Conservation (phyloP, 2,329 filamentous ascomycete species). For the Penicillium sp. region DNA sequence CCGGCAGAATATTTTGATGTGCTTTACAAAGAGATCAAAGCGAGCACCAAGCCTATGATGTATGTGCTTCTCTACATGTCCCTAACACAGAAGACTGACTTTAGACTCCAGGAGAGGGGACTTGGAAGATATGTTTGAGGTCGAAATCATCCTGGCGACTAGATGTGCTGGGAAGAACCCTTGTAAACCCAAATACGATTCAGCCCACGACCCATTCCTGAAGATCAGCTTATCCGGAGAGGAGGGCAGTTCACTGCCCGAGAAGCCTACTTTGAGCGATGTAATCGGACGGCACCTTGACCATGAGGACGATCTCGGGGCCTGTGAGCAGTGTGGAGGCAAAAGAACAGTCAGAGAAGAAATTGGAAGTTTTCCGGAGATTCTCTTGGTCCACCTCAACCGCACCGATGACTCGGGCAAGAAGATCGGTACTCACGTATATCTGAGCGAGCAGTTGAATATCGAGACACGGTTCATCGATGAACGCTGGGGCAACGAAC, state of each 20-base stretch:
- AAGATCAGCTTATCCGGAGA: background rate
- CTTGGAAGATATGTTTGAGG: background rate
- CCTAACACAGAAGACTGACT: background rate
- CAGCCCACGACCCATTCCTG: background rate
- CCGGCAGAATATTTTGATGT: constrained; percentile 2
- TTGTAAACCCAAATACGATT: background rate
- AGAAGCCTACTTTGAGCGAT: background rate
- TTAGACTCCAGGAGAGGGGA: constrained; percentile 5
- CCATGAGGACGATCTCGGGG: background rate
- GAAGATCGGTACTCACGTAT: background rate
- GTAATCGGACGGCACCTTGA: background rate
- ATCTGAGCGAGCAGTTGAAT: background rate
- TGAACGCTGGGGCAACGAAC: background rate
- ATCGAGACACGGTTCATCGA: background rate
- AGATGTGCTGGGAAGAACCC: background rate
- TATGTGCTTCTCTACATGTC: background rate
- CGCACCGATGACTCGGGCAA: background rate
- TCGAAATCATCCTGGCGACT: background rate
- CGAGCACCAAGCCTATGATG: background rate
- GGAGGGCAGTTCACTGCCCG: background rate
- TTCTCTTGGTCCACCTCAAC: constrained; percentile 20
- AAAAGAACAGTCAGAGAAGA: background rate
- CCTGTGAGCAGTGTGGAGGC: constrained; percentile 4
- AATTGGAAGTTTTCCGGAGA: constrained; percentile 13
- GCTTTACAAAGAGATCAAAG: background rate